phyloP scores from a whole-genome alignment of 495 filamentous ascomycete genomes.

The Trichoderma gamsii region DNA sequence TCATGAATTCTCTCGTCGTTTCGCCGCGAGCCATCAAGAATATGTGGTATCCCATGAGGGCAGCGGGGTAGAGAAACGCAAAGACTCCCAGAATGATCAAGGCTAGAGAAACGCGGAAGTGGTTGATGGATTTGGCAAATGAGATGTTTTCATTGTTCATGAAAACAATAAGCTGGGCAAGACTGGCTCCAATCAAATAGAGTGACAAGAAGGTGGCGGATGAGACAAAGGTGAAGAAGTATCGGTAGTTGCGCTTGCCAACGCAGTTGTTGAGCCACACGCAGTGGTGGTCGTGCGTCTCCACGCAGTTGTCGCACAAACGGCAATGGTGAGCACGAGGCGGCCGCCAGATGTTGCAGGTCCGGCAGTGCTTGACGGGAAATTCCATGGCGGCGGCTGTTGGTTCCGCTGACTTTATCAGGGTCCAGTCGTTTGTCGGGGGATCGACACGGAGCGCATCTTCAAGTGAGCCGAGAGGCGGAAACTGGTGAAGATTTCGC shows the following conservation, averaged over 20 bases:
- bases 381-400: conserved; percentile 85
- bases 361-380: conserved; percentile 94
- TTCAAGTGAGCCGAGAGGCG: conserved; percentile 52
- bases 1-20: conserved; percentile 92
- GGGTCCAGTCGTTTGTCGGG: conserved; percentile 82
- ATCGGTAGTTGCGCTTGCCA: conserved; percentile 94
- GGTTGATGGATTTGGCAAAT: conserved; percentile 59
- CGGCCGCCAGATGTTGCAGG: conserved; percentile 93
- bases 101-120: conserved; percentile 75
- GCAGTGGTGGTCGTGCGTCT: conserved; percentile 97
- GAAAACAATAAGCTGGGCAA: conserved; percentile 76
- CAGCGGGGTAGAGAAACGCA: conserved; percentile 71
- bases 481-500: conserved; percentile 63
- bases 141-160: conserved; percentile 50
- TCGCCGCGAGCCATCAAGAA: conserved; percentile 86
- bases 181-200: conserved; percentile 66
- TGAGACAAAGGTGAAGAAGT: conserved; percentile 87
- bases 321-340: conserved; percentile 94
- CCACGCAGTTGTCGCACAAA: conserved; percentile 92
- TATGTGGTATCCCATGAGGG: conserved; percentile 79
- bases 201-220: conserved; percentile 67
- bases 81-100: conserved; percentile 81
- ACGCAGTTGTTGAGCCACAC: conserved; percentile 99
- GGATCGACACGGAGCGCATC: conserved; percentile 78
- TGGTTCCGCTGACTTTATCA: conserved; percentile 71